Conservation (phyloP, 768 basidiomycete species). For the Astraeus odoratus region DNA sequence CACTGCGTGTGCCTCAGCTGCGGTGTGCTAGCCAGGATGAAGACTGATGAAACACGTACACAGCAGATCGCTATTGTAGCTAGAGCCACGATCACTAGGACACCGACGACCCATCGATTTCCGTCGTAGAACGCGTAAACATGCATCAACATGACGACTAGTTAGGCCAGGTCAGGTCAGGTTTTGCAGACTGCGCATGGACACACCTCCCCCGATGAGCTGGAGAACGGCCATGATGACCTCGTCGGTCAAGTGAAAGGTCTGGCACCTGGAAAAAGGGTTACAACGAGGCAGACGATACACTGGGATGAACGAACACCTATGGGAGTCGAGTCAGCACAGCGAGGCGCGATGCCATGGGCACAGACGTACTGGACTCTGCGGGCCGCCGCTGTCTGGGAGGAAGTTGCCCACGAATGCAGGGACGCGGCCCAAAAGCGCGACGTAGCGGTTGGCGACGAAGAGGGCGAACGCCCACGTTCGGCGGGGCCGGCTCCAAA, state of each 20-base stretch:
- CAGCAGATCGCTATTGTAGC: not conserved
- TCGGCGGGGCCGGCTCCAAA: slow-evolving; percentile 31
- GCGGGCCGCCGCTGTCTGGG: not conserved
- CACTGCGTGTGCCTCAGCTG: not conserved
- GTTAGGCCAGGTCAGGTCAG: too few species aligned
- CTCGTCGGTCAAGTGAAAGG: not conserved
- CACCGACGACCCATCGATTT: not conserved
- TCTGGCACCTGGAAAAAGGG: not conserved
- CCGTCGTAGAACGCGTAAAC: slow-evolving; percentile 3
- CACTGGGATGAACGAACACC: not conserved
- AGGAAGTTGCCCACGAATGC: slow-evolving; percentile 30
- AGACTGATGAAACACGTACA: not conserved
- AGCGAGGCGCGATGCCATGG: not conserved
- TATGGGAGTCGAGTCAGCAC: not conserved
- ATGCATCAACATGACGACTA: slow-evolving; percentile 6
- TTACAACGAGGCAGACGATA: too few species aligned
- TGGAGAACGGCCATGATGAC: not conserved
- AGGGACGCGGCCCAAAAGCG: slow-evolving; percentile 33
- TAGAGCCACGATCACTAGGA: not conserved
- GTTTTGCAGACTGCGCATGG: too few species aligned
- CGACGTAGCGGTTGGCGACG: slow-evolving; percentile 35
- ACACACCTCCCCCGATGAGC: slow-evolving; percentile 1
- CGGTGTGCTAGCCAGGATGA: not conserved
- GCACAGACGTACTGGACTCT: not conserved
- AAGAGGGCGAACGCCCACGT: slow-evolving; percentile 33